Percentiles rank a stretch among this genome's conserved stretches.
Conservation (phyloP, 2,329 filamentous ascomycete genomes). For the Fusarium proliferatum region DNA sequence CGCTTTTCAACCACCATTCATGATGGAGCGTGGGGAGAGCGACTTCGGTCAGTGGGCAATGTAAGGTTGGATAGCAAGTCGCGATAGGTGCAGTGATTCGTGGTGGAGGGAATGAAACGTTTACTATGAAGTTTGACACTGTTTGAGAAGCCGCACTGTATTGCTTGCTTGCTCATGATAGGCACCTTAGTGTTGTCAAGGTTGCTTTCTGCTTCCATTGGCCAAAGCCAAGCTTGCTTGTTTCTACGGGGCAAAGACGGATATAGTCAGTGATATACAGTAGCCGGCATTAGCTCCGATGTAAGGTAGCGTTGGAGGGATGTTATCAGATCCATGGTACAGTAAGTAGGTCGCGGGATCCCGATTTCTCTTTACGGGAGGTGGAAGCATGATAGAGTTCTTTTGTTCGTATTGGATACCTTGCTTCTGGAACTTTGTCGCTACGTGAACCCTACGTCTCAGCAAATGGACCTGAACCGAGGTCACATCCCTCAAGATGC, state of each 20-base stretch:
- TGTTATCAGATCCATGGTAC: slow-evolving; percentile 30
- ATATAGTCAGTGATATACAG: slow-evolving; percentile 3
- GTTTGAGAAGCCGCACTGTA: slow-evolving; percentile 35
- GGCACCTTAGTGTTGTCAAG: slow-evolving; percentile 5
- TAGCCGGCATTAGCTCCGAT: slow-evolving; percentile 21
- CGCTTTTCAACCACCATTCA: slow-evolving; percentile 17
- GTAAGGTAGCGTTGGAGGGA: slow-evolving; percentile 33
- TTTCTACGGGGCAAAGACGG: not conserved
- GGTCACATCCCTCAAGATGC: not conserved
- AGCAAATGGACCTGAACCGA: not conserved
- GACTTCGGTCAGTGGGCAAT: slow-evolving; percentile 22
- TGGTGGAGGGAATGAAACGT: slow-evolving; percentile 33
- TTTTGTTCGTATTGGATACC: slow-evolving; percentile 13
- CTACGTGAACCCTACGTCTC: not conserved
- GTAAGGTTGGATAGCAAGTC: slow-evolving; percentile 24
- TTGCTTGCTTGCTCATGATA: slow-evolving; percentile 20
- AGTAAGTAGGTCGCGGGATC: not conserved
- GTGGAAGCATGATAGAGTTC: not conserved
- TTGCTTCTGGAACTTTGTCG: not conserved
- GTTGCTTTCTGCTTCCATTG: slow-evolving; percentile 13
- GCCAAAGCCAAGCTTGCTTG: slow-evolving; percentile 3
- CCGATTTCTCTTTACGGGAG: not conserved
- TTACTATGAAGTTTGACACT: slow-evolving; percentile 27
- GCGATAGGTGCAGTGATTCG: slow-evolving; percentile 2
- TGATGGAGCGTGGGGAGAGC: slow-evolving; percentile 22